Conservation (phyloP, 352 stramenopile species). For the Globisporangium spinosum region DNA sequence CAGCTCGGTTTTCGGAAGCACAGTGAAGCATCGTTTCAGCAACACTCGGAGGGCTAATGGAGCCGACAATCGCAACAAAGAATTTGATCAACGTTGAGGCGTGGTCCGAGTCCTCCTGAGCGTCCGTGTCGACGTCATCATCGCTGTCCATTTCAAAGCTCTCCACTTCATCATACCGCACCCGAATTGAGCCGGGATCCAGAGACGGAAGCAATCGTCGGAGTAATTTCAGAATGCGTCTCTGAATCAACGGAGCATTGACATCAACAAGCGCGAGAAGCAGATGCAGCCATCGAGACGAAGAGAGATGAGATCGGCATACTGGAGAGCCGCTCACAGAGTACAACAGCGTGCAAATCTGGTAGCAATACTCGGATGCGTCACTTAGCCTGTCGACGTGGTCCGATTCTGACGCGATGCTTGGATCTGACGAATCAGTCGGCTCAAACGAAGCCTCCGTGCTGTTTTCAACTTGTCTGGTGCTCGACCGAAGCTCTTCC, state of each 20-base stretch:
- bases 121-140: conserved; percentile 68
- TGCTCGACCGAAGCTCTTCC: conserved; percentile 58
- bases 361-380: conserved; percentile 86
- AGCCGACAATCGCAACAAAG: conserved; percentile 72
- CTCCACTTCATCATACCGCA: conserved; percentile 65
- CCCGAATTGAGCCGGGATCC: conserved; percentile 53
- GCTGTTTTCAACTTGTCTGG: conserved; percentile 7
- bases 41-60: conserved; percentile 67
- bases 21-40: conserved; percentile 50
- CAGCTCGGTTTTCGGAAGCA: conserved; percentile 10
- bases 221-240: conserved; percentile 80
- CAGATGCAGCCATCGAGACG: conserved; percentile 76
- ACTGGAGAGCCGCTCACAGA: conserved; percentile 84
- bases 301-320: conserved; percentile 80
- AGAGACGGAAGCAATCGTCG: conserved; percentile 73
- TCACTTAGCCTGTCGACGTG: conserved; percentile 37
- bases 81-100: conserved; percentile 69
- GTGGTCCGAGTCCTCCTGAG: conserved; percentile 44
- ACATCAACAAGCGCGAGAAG: conserved; percentile 77
- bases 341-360: conserved; percentile 86
- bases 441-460: conserved; percentile 34
- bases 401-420: conserved; percentile 33
- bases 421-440: conserved; percentile 39
- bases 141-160: conserved; percentile 82
- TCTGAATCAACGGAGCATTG: conserved; percentile 70